phyloP scores from a whole-genome alignment of 345 rosid genomes.

The Luvunga scandens region DNA sequence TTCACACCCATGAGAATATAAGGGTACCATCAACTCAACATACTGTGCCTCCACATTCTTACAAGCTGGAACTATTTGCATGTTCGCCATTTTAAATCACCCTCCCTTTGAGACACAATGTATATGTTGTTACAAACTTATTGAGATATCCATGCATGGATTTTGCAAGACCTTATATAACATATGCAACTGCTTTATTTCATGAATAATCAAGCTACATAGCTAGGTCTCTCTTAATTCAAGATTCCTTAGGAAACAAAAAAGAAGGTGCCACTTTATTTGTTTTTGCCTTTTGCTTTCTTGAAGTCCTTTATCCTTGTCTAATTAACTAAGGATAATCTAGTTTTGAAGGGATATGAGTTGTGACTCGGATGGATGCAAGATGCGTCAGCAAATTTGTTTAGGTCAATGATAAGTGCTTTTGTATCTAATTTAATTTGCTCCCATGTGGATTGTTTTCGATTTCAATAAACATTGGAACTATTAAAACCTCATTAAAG shows the following conservation, averaged over 20 bases:
- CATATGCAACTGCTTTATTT: not conserved
- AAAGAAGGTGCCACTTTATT: not conserved
- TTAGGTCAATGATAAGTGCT: conserved; percentile 18
- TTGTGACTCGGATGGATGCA: conserved; percentile 29
- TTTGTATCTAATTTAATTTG: not conserved
- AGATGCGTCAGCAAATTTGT: conserved; percentile 30
- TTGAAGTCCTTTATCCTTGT: not conserved
- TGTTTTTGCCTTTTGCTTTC: conserved; percentile 7
- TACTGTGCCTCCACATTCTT: conserved; percentile 83
- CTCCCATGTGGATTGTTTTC: conserved; percentile 30
- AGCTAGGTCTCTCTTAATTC: not conserved
- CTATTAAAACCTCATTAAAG: not conserved
- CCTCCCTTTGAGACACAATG: not conserved
- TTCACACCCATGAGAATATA: conserved; percentile 82
- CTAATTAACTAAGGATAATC: not conserved
- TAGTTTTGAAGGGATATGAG: conserved; percentile 3
- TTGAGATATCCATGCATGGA: not conserved
- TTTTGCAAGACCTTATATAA: not conserved
- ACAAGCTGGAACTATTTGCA: conserved; percentile 64
- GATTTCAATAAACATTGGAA: conserved; percentile 1
- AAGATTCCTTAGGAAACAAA: not conserved
- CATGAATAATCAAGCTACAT: not conserved
- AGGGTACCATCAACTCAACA: conserved; percentile 94
- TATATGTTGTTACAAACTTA: not conserved
- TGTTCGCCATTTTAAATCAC: conserved; percentile 41